Conservation (phyloP, 1,284 basidiomycete species). For the Exsudoporus floridanus region DNA sequence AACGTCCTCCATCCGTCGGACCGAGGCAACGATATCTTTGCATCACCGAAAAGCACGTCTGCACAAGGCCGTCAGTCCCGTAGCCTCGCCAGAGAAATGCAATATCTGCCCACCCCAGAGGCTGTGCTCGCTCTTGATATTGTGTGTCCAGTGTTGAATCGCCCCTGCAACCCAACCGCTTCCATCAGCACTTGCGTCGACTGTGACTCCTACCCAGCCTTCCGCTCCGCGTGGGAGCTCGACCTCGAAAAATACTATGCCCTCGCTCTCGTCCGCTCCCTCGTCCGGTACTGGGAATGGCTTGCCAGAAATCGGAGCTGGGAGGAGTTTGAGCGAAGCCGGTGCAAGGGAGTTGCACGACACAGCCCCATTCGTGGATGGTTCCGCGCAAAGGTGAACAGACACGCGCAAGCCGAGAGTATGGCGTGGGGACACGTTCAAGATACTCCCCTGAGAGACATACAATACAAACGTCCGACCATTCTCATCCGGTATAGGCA, state of each 20-base stretch:
- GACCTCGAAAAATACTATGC: slow-evolving; percentile 61
- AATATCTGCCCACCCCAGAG: slow-evolving; percentile 46
- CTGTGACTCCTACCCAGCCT: slow-evolving; percentile 51
- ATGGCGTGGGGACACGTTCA: slow-evolving; percentile 49
- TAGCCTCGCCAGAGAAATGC: slow-evolving; percentile 6
- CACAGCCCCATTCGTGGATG: slow-evolving; percentile 11
- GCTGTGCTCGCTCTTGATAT: slow-evolving; percentile 36
- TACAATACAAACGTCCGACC: slow-evolving; percentile 49
- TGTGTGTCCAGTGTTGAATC: slow-evolving; percentile 39
- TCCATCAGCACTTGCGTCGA: slow-evolving; percentile 50
- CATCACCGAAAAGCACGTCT: slow-evolving; percentile 41
- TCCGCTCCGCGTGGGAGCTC: slow-evolving; percentile 35
- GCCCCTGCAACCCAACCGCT: slow-evolving; percentile 66
- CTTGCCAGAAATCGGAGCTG: slow-evolving; percentile 50
- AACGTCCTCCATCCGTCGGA: slow-evolving; percentile 35
- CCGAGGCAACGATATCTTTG: slow-evolving; percentile 33
- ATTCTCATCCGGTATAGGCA: slow-evolving; percentile 41
- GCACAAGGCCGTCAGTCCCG: slow-evolving; percentile 21
- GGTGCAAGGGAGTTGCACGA: slow-evolving; percentile 47
- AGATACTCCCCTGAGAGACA: slow-evolving; percentile 58
- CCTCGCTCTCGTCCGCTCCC: slow-evolving; percentile 73
- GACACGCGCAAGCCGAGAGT: slow-evolving; percentile 43
- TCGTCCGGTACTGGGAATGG: slow-evolving; percentile 64
- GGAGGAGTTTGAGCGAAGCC: slow-evolving; percentile 55
- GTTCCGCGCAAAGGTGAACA: slow-evolving; percentile 43